Base-by-base conservation (phyloP, 257 asterid genomes). In the Forsythia suspensa region DNA sequence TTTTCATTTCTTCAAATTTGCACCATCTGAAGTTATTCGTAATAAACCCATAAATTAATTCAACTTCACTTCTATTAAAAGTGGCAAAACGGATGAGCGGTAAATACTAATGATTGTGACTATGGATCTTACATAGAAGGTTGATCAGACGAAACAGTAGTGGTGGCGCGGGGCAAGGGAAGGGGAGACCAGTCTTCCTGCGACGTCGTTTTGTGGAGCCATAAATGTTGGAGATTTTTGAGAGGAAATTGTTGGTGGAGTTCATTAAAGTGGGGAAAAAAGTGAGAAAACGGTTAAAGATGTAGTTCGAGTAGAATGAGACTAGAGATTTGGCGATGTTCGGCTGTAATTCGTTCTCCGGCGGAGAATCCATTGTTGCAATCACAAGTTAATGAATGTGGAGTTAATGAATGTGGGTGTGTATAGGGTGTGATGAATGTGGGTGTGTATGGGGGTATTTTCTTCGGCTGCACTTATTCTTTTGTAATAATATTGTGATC, bases 131-230 rank as follows among this genome's bases (percentile, higher is more conserved):
- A 38, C 70, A 72, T 71, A 67, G 97, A 78, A 67, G 90, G 88
- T 42, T 76, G 89, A 73, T 85, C 94, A 39, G 86, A 83, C 6
- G 91, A 86, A 52, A 88, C 78, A 70, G 82, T 59, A 51, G 89
- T 71, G 76, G 89, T 78, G 40, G 82, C 82, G 20, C 90, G 79
- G 73, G 97, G 97, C 75, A 94, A 78, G 24, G 99, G 99, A 5
- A 94, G 92, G 46, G 97, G 9, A 96, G 96, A 87, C 87, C 87
- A 48, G 88, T 88, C 70, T 78, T 91, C 79, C 95, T 85, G 46
- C 92, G 93, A 41, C 94, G 92, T 20, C 93, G 87, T 76, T 72
- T 86, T 4, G 83, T 51, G 51, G 85, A 18, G 55, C 75, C 81
- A 70, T 83, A 81, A 51, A 87, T 29, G 76, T 52, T 86, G 15